These are phyloP conservation scores for Pyrus hybrid DNA, from an alignment of 331 rosid species.

Conservation along the genomic window DNA sequence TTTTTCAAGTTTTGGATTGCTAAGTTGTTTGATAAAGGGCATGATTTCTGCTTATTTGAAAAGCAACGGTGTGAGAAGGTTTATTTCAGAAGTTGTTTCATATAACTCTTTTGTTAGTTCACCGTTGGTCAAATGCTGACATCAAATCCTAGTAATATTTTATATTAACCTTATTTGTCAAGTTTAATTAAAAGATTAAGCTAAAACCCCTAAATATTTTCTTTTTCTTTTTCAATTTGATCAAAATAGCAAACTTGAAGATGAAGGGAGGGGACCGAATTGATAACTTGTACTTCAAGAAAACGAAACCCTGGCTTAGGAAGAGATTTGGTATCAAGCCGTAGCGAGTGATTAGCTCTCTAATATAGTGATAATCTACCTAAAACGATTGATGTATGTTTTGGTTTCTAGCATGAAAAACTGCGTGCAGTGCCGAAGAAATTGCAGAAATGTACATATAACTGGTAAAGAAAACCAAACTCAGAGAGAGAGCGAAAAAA, in stretches of 20 bases:
- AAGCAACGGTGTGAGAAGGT: too few relatives aligned
- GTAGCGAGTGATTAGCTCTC: neutral
- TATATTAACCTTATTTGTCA: too few relatives aligned
- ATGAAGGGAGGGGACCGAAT: neutral
- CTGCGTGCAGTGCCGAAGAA: neutral
- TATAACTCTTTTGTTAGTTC: too few relatives aligned
- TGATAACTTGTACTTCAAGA: neutral
- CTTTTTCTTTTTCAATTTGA: neutral
- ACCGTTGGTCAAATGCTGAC: too few relatives aligned
- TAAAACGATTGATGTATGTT: neutral
- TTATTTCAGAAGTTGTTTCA: too few relatives aligned
- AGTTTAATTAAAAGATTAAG: too few relatives aligned
- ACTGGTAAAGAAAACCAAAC: neutral
- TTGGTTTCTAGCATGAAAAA: neutral
- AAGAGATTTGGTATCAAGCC: neutral
- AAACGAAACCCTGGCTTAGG: neutral
- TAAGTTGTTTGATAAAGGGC: too few relatives aligned
- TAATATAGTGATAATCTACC: neutral
- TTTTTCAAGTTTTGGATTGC: too few relatives aligned
- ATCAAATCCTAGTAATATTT: too few relatives aligned
- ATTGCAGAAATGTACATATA: neutral
- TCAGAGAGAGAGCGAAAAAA: too few relatives aligned
- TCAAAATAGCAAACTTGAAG: neutral
- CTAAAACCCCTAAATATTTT: neutral
- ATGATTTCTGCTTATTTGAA: too few relatives aligned